A percentile compares a stretch with the other conserved stretches of the same genome.
Evolutionary conservation across 352 stramenopile genomes (phyloP).

Genomic region (Phytopythium ostracodes): DNA sequence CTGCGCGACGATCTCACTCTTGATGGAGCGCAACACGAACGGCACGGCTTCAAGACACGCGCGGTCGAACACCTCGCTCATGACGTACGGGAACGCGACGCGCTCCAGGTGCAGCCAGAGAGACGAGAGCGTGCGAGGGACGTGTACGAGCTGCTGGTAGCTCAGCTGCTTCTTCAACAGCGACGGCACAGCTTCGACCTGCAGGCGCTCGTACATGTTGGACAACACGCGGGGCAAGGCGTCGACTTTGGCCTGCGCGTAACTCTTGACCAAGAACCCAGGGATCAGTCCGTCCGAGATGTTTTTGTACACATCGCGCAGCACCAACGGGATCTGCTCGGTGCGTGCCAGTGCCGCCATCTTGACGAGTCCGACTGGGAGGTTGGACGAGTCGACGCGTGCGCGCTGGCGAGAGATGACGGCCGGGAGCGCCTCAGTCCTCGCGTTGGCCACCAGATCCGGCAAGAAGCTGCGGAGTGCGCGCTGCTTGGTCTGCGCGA

Average conservation of each 20-base stretch:
- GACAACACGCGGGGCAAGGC: slow-evolving; percentile 54
- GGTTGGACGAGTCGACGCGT: slow-evolving; percentile 36
- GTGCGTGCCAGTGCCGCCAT: slow-evolving; percentile 49
- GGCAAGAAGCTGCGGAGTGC: slow-evolving; percentile 43
- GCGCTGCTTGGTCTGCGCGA: slow-evolving; percentile 59
- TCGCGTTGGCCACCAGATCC: slow-evolving; percentile 23
- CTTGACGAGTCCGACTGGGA: slow-evolving; percentile 40
- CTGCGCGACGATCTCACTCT: slow-evolving; percentile 47
- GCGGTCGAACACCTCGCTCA: slow-evolving; percentile 54
- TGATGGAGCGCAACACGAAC: slow-evolving; percentile 54
- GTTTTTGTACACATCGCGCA: slow-evolving; percentile 54
- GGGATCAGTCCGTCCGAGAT: slow-evolving; percentile 53
- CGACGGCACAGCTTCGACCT: slow-evolving; percentile 45
- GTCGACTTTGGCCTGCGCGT: slow-evolving; percentile 22
- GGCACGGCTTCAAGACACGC: slow-evolving; percentile 62
- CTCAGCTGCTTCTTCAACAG: slow-evolving; percentile 39
- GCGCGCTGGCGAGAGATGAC: slow-evolving; percentile 40
- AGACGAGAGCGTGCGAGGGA: slow-evolving; percentile 43
- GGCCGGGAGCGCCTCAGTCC: slow-evolving; percentile 27
- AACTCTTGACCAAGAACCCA: slow-evolving; percentile 13
- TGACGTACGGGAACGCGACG: slow-evolving; percentile 57
- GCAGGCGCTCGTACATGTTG: slow-evolving; percentile 41
- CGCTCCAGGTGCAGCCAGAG: slow-evolving; percentile 35
- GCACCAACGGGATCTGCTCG: slow-evolving; percentile 53
- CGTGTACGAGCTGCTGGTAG: slow-evolving; percentile 34